Evolutionary conservation across 2,329 filamentous ascomycete species (phyloP), one percentile per base, ranked within the genome.

Genomic region (Phyllosticta paracitricarpa): DNA sequence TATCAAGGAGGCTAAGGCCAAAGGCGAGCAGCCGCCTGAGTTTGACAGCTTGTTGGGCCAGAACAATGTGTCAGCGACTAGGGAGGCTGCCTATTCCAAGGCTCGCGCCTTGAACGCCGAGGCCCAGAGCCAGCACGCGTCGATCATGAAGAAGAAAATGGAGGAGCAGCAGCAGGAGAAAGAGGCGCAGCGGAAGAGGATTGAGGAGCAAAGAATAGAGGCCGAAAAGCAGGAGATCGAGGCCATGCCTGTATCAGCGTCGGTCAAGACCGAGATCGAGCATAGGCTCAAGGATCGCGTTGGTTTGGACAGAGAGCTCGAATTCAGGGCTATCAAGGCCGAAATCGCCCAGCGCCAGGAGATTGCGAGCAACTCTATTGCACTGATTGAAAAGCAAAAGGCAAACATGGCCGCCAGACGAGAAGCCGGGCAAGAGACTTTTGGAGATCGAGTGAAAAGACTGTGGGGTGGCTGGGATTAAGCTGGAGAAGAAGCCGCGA

Each of bases 1-100:
- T 64, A 84, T 89, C n/a, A 84, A 88, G 65, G 81, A 85, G 68
- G 89, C 88, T 40, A 85, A 85, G 73, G 78, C 81, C 59, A 81
- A 74, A 73, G 83, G 69, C 65, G 73, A 69, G 68, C 77, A 68
- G 68, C 71, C 79, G 54, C 87, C 88, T 0, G 76, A 78, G 22
- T 86, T 89, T 68, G 77, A 83, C 7, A 72, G 85, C 6, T 71
- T 89, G 35, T 72, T 73, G 3, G 71, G 70, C 19, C 25, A 30
- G 55, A 63, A 65, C 35, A 74, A 73, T 55, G 59, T 74, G 12
- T 64, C 66, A 12, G 62, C 55, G 24, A 48, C 40, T 4, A 48
- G n/a, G 40, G 40, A 48, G 14, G 40, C 40, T n/a, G 40, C 28
- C 25, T 12, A 58, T 19, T 8, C 19, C 35, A 48, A 24, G 48